Evolutionary conservation across 2,329 filamentous ascomycete species (phyloP).

Genomic region (Fusarium armeniacum): DNA sequence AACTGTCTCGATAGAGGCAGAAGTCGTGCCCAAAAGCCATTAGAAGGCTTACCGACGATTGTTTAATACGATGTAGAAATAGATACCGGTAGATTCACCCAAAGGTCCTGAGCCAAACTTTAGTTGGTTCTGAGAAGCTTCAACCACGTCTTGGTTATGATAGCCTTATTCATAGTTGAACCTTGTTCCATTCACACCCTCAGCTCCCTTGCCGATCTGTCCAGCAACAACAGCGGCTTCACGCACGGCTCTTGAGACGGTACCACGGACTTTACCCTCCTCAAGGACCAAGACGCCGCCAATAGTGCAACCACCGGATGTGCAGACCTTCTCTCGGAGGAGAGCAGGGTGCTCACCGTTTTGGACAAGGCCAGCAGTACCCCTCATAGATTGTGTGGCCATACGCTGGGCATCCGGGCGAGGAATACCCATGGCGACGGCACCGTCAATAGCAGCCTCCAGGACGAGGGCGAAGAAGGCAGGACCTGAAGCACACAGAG

Average conservation of each 20-base stretch:
- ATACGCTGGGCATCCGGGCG: conserved; percentile 79
- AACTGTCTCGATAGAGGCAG: conserved; percentile 42
- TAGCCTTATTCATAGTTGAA: conserved; percentile 35
- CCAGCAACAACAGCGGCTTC: conserved; percentile 79
- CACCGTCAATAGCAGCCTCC: conserved; percentile 82
- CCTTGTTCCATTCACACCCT: conserved; percentile 57
- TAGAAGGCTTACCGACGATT: conserved; percentile 36
- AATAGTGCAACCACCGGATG: conserved; percentile 83
- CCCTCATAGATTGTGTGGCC: conserved; percentile 84
- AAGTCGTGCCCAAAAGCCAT: conserved; percentile 28
- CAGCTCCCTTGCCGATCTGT: conserved; percentile 64
- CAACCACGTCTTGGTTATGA: conserved; percentile 10
- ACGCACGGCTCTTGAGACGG: conserved; percentile 75
- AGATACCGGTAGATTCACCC: conserved; percentile 2
- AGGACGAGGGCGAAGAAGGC: conserved; percentile 83
- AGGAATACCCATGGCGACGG: conserved; percentile 82
- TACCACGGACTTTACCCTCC: conserved; percentile 77
- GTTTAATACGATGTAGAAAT: conserved; percentile 30
- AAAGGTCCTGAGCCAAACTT: conserved; percentile 7
- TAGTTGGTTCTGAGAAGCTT: background rate
- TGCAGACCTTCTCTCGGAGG: conserved; percentile 81
- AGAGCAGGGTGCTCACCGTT: conserved; percentile 81
- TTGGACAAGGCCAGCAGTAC: conserved; percentile 77
- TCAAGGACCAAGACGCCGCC: conserved; percentile 80
- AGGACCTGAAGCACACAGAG: conserved; percentile 80